These are phyloP conservation scores for Abrus pulchellus DNA, from an alignment of 306 rosid genomes.

Conservation along the genomic window DNA sequence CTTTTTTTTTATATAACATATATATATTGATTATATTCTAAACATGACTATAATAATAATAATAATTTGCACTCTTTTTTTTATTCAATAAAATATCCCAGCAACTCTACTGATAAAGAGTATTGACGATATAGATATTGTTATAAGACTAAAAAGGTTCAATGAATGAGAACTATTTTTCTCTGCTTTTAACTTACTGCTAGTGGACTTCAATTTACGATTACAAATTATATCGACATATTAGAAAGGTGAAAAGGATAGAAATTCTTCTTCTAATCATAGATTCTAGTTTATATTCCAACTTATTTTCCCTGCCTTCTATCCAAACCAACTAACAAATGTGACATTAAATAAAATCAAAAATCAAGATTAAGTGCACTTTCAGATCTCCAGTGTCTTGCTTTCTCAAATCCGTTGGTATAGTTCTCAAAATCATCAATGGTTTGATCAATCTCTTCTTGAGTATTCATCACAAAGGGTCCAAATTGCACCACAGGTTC, in stretches of 20 bases:
- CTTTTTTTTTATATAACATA: neutral
- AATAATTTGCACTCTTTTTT: neutral
- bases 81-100: neutral
- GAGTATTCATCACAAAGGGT: conserved; percentile 98
- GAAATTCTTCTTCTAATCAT: conserved; percentile 33
- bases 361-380: conserved; percentile 57
- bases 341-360: conserved; percentile 23
- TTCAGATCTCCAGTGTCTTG: conserved; percentile 87
- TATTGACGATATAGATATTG: too few relatives aligned
- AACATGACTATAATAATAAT: neutral
- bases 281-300: conserved; percentile 36
- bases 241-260: conserved; percentile 9
- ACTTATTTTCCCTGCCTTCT: conserved; percentile 23
- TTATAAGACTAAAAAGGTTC: neutral
- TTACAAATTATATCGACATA: neutral
- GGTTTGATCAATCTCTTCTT: conserved; percentile 87
- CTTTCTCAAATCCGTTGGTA: conserved; percentile 93
- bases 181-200: neutral
- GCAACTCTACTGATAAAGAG: too few relatives aligned
- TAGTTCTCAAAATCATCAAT: conserved; percentile 87
- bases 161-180: neutral
- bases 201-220: neutral
- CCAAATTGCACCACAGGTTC: conserved; percentile 87
- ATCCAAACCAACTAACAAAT: conserved; percentile 33
- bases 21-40: neutral